Percentiles rank a stretch among this genome's conserved stretches.
phyloP scores from a whole-genome alignment of 2,329 filamentous ascomycete species.

The Neopestalotiopsis sp. region DNA sequence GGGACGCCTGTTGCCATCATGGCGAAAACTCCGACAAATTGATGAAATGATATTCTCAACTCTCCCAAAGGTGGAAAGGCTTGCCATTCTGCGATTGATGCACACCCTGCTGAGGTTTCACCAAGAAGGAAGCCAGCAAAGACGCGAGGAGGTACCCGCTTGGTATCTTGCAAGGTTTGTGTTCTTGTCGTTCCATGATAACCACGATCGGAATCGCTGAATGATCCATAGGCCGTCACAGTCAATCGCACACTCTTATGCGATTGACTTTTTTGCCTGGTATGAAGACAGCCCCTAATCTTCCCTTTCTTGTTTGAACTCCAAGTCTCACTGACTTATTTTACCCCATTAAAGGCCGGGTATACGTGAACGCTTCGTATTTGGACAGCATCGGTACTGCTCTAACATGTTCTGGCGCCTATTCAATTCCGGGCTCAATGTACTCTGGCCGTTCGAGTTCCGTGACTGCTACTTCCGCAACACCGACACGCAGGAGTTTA shows the following conservation, averaged over 20 bases:
- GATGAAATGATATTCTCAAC: not conserved
- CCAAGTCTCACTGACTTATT: not conserved
- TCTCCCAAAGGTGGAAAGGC: not conserved
- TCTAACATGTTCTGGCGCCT: not conserved
- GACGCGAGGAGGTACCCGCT: not conserved
- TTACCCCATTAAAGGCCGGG: not conserved
- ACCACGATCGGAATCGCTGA: not conserved
- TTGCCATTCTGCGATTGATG: constrained; percentile 3
- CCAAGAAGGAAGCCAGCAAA: not conserved
- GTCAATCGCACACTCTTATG: constrained; percentile 3
- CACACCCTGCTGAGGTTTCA: not conserved
- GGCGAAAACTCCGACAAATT: constrained; percentile 1
- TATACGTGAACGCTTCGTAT: not conserved
- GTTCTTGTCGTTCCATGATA: not conserved
- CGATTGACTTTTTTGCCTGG: constrained; percentile 5
- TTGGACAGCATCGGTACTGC: not conserved
- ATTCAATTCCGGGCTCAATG: not conserved
- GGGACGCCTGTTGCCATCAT: not conserved
- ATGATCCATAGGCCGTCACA: not conserved
- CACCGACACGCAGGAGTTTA: not conserved
- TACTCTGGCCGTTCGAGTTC: constrained; percentile 8
- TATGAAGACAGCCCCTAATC: not conserved
- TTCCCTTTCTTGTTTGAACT: not conserved
- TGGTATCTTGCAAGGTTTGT: constrained; percentile 2
- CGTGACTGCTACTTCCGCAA: not conserved